Evolutionary conservation across 2,329 filamentous ascomycete genomes (phyloP).

Genomic region (Cercospora beticola): DNA sequence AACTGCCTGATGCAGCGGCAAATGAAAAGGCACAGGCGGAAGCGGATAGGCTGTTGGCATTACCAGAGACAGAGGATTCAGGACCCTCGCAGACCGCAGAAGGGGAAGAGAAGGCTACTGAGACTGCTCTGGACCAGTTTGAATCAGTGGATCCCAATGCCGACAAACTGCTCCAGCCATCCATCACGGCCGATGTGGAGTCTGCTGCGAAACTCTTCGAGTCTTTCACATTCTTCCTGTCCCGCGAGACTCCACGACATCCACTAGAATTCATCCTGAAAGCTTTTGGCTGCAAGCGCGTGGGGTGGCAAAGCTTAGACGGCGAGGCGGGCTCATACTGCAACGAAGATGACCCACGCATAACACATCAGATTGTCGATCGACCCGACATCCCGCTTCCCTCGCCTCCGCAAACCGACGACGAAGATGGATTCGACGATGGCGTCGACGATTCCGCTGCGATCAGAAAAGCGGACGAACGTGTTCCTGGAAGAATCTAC

Average conservation of each 20-base stretch:
- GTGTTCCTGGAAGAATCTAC: slow-evolving; percentile 88
- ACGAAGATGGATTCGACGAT: slow-evolving; percentile 49
- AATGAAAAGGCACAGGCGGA: slow-evolving; percentile 50
- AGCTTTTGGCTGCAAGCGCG: slow-evolving; percentile 90
- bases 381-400: slow-evolving; percentile 66
- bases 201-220: slow-evolving; percentile 77
- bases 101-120: slow-evolving; percentile 13
- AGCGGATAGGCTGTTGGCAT: slow-evolving; percentile 47
- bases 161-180: slow-evolving; percentile 81
- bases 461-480: slow-evolving; percentile 53
- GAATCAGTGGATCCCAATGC: slow-evolving; percentile 79
- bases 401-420: slow-evolving; percentile 39
- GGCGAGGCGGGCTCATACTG: slow-evolving; percentile 86
- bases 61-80: slow-evolving; percentile 38
- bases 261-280: slow-evolving; percentile 90
- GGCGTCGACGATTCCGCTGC: slow-evolving; percentile 60
- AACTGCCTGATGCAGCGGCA: slow-evolving; percentile 30
- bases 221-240: slow-evolving; percentile 87
- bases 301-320: slow-evolving; percentile 89
- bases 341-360: slow-evolving; percentile 78
- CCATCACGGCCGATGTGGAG: slow-evolving; percentile 55
- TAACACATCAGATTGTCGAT: slow-evolving; percentile 96
- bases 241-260: slow-evolving; percentile 86
- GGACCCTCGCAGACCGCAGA: slow-evolving; percentile 37
- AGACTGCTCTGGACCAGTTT: slow-evolving; percentile 78